Base-by-base conservation (phyloP, 306 rosid species). In the Castanospermum australe region DNA sequence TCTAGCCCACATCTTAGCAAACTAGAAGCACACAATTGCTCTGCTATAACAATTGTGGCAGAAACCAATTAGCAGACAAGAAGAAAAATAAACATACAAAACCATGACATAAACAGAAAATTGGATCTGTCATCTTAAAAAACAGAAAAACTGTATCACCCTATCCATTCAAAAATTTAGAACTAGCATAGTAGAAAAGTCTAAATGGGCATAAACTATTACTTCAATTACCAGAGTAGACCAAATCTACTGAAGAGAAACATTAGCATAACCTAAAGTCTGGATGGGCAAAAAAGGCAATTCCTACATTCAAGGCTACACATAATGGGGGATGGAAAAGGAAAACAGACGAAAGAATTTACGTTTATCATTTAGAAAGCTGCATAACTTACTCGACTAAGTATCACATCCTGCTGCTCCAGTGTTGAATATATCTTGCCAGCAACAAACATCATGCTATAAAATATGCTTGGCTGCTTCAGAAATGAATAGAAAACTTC, bases 351-450 rank as follows among this genome's bases (percentile, higher is more conserved):
- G 38, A 81, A 33, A 68, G 25, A 60, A 52, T 61, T 70, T 62
- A 77, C 69, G 41, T 61, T 70, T 62, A 77, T 63, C 69, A 62
- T 77, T 82, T 54, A 57, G 70, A 77, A 75, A 77, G 56, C 64
- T 77, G 63, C 82, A 63, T 42, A 51, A 61, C 86, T 71, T 77
- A 82, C 86, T 70, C 62, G 18, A 77, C 79, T 63, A 77, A 61
- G 55, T 76, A 64, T 73, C 69, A 8, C 81, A 67, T 57, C 68
- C 73, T 48, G 76, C 73, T 39, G 69, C 86, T 82, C 62, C 82
- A 62, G 44, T 61, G 71, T 67, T 82, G 67, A 60, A 76, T 28
- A 38, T 75, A 67, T 60, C 73, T 59, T 60, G 56, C 75, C 61
- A 30, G 79, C 35, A 76, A 76, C 67, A 67, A 51, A 39, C 62